These are phyloP conservation scores for Draba incana DNA, from an alignment of 345 rosid species.

Conservation along the genomic window DNA sequence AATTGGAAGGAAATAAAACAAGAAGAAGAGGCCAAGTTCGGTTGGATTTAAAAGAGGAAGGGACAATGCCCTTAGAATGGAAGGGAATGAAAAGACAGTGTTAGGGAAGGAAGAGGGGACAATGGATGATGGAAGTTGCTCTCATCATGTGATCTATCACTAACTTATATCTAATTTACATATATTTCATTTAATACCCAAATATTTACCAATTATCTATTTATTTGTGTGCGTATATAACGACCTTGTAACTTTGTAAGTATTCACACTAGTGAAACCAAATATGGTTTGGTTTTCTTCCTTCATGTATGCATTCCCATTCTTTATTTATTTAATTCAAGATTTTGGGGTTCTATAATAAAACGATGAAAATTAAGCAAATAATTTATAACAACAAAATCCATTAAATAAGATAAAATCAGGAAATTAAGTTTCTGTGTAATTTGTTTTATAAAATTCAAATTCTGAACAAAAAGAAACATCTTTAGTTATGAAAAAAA, in stretches of 20 bases:
- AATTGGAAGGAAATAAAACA: conserved; percentile 33
- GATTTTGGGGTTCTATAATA: not conserved
- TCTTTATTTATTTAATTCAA: not conserved
- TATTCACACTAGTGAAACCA: not conserved
- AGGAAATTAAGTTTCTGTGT: not conserved
- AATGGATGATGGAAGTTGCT: conserved; percentile 43
- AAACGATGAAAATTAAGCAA: not conserved
- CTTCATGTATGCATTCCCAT: not conserved
- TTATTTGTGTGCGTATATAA: not conserved
- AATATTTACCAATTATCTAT: conserved; percentile 4
- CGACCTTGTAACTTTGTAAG: not conserved
- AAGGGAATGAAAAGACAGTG: conserved; percentile 46
- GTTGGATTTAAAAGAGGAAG: conserved; percentile 44
- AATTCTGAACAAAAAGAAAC: too few species aligned
- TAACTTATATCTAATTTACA: conserved; percentile 26
- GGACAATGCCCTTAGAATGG: conserved; percentile 44
- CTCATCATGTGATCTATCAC: conserved; percentile 44
- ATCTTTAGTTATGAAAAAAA: too few species aligned
- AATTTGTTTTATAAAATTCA: not conserved
- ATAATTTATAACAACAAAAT: not conserved
- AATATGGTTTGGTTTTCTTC: not conserved
- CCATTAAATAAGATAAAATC: not conserved
- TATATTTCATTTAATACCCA: conserved; percentile 17
- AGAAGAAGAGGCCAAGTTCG: conserved; percentile 44
- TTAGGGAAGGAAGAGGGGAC: conserved; percentile 44